Base-by-base conservation (phyloP, 768 basidiomycete species). In the Suillus subalutaceus region DNA sequence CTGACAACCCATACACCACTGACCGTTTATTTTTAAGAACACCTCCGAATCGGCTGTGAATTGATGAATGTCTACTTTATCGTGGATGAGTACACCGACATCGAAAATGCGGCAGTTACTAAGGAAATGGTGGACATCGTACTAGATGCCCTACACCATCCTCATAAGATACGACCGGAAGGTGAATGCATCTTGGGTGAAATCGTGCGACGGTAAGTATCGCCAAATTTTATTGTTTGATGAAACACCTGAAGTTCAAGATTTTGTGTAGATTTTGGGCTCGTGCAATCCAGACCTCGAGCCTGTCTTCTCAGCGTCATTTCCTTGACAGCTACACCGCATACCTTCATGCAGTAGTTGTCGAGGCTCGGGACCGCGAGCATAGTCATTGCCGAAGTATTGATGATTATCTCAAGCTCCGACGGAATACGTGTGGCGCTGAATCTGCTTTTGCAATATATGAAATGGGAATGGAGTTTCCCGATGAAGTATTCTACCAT, bases 401-500 rank as follows among this genome's bases (percentile, higher is more conserved):
- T 46, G 71, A 74, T 2, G 73, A 70, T 23, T 82, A 78, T 64
- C 66, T 82, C 7, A 67, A 67, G 2, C 52, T 78, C 55, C 78
- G 79, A 6, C 73, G 79, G 6, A 62, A 75, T 20, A 79, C 74
- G 5, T 72, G 73, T 53, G 80, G 79, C 1, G 68, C 69, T 6
- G 63, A 69, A 32, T 76, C 80, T 1, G 71, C 73, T 8, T 73
- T 60, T 73, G 1, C 71, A 18, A 67, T 76, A 9, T 44, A 71
- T 15, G 77, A 78, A 48, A 63, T 81, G 30, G 73, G 68, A 12
- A 48, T 79, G 44, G 67, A 78, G 59, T 53, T 81, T 1, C 76
- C 79, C 5, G 73, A 79, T 26, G 72, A 78, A 18, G 74, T 79
- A n/a, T 71, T 76, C 59, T 26, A 74, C 9, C 77, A 81, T 20